These are phyloP conservation scores for Closterium sp. DNA, from an alignment of 139 green algal genomes.

Conservation along the genomic window DNA sequence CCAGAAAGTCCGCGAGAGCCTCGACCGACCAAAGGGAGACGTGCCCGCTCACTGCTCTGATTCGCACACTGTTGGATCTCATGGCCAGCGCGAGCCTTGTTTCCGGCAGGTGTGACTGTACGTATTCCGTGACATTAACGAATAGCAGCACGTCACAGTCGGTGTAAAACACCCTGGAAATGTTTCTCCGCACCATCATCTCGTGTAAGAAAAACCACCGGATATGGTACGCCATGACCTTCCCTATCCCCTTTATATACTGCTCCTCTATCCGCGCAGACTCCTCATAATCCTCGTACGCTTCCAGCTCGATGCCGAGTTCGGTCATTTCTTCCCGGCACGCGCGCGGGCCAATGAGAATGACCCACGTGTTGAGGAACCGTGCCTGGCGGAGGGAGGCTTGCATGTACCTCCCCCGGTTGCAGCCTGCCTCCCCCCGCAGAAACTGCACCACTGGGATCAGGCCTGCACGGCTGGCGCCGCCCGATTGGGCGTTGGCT, in stretches of 20 bases:
- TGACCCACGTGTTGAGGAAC: not conserved
- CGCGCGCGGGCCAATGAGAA: not conserved
- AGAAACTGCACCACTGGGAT: not conserved
- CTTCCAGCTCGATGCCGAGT: not conserved
- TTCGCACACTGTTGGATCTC: not conserved
- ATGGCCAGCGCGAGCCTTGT: not conserved
- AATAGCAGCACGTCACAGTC: not conserved
- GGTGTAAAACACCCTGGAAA: not conserved
- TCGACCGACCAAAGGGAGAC: conserved; percentile 1
- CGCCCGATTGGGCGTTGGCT: no score
- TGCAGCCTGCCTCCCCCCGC: not conserved
- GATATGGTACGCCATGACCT: not conserved
- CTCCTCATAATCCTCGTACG: not conserved
- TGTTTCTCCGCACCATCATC: not conserved
- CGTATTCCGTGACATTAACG: not conserved
- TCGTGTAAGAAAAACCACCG: not conserved
- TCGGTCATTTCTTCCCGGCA: not conserved
- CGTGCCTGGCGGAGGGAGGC: not conserved
- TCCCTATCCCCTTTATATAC: not conserved
- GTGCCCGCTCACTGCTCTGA: conserved; percentile 17
- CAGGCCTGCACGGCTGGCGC: not conserved
- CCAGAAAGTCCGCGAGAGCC: not conserved
- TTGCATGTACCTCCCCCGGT: not conserved
- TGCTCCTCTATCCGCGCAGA: not conserved
- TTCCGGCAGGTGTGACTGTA: not conserved